Conservation (phyloP, 2,329 filamentous ascomycete species). For the Penicillium sp. region DNA sequence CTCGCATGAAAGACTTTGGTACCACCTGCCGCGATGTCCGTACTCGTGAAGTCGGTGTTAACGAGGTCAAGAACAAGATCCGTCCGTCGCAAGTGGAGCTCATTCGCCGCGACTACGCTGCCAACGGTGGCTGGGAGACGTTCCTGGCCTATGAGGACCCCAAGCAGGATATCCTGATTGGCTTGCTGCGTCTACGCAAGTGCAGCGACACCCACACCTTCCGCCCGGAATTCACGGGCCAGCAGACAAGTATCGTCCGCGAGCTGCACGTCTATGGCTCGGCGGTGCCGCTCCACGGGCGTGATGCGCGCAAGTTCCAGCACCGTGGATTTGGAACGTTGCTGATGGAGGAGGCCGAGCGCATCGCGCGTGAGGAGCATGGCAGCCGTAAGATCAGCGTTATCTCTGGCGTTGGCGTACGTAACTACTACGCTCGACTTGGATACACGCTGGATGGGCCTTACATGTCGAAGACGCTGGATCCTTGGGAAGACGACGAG, state of each 20-base stretch:
- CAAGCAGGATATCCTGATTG: conserved; percentile 96
- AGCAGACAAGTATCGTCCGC: conserved; percentile 86
- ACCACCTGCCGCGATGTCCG: conserved; percentile 95
- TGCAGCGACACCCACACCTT: conserved; percentile 91
- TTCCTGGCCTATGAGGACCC: conserved; percentile 98
- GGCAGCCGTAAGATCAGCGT: conserved; percentile 92
- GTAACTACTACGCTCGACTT: conserved; percentile 90
- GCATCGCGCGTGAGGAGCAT: conserved; percentile 91
- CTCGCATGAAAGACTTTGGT: conserved; percentile 99
- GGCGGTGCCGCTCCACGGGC: conserved; percentile 92
- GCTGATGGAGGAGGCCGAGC: conserved; percentile 95
- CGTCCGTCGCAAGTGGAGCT: conserved; percentile 94
- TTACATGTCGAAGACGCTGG: conserved; percentile 61
- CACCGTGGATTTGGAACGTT: conserved; percentile 96
- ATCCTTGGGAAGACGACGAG: conserved; percentile 41
- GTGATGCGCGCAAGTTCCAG: conserved; percentile 95
- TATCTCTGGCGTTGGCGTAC: conserved; percentile 94
- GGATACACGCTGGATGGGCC: conserved; percentile 93
- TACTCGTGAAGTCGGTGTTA: conserved; percentile 94
- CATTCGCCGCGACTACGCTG: conserved; percentile 86
- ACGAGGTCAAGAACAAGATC: conserved; percentile 99
- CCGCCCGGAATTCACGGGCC: conserved; percentile 76
- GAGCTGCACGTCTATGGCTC: conserved; percentile 97
- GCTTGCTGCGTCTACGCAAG: conserved; percentile 80
- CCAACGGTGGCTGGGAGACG: conserved; percentile 97